Conservation (phyloP, 2,329 filamentous ascomycete species). For the Pyricularia grisea region DNA sequence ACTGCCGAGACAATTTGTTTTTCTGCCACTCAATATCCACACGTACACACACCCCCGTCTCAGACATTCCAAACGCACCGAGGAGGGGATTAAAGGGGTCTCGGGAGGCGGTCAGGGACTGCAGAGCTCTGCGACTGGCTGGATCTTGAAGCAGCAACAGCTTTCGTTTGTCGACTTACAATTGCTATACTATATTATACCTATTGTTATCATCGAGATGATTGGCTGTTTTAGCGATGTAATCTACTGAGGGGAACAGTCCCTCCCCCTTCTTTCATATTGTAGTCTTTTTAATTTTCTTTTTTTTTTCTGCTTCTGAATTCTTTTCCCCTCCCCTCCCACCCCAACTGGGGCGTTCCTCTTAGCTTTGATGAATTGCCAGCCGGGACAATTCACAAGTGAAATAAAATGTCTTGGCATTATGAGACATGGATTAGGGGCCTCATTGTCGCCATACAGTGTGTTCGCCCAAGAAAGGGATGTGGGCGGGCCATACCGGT, state of each 20-base stretch:
- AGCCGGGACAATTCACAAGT: too few species aligned
- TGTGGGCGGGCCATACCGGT: not conserved
- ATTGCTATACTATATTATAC: not conserved
- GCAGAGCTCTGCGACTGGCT: not conserved
- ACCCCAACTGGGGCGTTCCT: not conserved
- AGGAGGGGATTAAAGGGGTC: not conserved
- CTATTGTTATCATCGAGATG: not conserved
- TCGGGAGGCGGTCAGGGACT: not conserved
- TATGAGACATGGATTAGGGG: too few species aligned
- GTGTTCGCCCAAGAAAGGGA: too few species aligned
- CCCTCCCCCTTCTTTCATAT: not conserved
- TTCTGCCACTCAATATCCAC: not conserved
- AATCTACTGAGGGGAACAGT: not conserved
- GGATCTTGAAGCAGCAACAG: not conserved
- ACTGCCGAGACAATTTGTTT: not conserved
- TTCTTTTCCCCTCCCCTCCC: not conserved
- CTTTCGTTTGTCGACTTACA: not conserved
- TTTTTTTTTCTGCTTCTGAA: not conserved
- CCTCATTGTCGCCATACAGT: too few species aligned
- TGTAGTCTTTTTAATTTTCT: not conserved
- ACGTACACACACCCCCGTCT: not conserved
- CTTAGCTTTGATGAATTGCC: not conserved
- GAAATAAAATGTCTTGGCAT: too few species aligned
- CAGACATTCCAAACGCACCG: not conserved
- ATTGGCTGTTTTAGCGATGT: not conserved